phyloP scores from a whole-genome alignment of 768 basidiomycete genomes.

The Leccinellum albellum region DNA sequence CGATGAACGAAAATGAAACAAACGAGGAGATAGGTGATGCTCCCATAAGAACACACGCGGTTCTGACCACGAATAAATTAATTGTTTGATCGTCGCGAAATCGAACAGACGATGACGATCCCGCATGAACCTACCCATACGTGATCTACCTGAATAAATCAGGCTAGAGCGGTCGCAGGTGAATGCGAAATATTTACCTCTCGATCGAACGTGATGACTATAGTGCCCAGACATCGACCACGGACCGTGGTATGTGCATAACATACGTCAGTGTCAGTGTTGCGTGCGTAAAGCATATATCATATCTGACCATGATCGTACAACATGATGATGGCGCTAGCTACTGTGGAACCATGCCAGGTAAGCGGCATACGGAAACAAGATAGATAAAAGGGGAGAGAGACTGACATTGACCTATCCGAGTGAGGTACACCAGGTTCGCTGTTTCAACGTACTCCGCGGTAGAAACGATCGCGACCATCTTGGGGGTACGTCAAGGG shows the following conservation, averaged over 20 bases:
- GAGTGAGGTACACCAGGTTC: constrained; percentile 1
- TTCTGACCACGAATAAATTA: neutral
- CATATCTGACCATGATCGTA: constrained; percentile 19
- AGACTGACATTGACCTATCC: constrained; percentile 11
- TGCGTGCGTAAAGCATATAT: neutral
- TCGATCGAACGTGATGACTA: constrained; percentile 14
- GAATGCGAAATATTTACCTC: constrained; percentile 10
- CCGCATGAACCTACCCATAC: constrained; percentile 15
- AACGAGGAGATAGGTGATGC: constrained; percentile 9
- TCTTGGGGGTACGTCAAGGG: neutral
- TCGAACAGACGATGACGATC: neutral
- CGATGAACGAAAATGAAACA: neutral
- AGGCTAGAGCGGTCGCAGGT: neutral
- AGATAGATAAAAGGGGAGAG: neutral
- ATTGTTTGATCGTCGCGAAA: neutral
- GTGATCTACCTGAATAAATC: constrained; percentile 11
- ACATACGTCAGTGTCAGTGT: neutral
- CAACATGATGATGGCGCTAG: constrained; percentile 7
- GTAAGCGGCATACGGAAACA: neutral
- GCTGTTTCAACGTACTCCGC: neutral
- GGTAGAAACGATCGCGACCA: neutral
- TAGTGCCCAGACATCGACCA: neutral
- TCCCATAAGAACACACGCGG: neutral
- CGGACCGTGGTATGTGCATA: too few species aligned
- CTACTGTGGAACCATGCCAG: neutral